phyloP scores from a whole-genome alignment of 2,329 filamentous ascomycete species.

The Balansia obtecta region DNA sequence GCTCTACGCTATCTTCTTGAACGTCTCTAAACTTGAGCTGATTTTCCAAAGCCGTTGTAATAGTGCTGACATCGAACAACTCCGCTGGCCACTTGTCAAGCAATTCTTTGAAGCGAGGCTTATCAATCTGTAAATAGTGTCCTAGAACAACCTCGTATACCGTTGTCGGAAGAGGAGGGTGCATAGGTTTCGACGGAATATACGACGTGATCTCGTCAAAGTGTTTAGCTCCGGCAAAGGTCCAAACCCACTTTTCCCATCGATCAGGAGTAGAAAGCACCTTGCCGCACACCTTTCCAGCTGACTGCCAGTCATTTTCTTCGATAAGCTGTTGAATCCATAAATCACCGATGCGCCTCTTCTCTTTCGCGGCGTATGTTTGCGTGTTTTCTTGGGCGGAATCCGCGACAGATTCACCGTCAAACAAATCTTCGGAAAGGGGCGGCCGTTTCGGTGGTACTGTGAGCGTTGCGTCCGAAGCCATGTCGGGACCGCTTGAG shows the following conservation, averaged over 20 bases:
- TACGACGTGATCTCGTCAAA: slow-evolving; percentile 83
- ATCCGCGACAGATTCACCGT: slow-evolving; percentile 48
- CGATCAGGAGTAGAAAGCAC: slow-evolving; percentile 66
- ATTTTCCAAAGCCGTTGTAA: slow-evolving; percentile 69
- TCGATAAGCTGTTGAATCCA: slow-evolving; percentile 84
- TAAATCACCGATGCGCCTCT: slow-evolving; percentile 77
- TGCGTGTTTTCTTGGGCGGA: slow-evolving; percentile 45
- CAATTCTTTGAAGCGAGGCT: slow-evolving; percentile 62
- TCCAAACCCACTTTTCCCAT: slow-evolving; percentile 96
- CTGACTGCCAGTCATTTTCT: slow-evolving; percentile 60
- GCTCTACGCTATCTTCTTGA: slow-evolving; percentile 62
- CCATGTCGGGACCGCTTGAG: slow-evolving; percentile 26
- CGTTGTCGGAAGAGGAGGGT: slow-evolving; percentile 64
- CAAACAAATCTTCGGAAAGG: slow-evolving; percentile 54
- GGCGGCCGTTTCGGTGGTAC: slow-evolving; percentile 28
- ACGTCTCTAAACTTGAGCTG: slow-evolving; percentile 68
- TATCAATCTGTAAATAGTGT: slow-evolving; percentile 74
- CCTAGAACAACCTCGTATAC: slow-evolving; percentile 84
- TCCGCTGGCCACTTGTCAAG: slow-evolving; percentile 76
- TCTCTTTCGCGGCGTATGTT: slow-evolving; percentile 70
- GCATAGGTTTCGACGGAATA: slow-evolving; percentile 66
- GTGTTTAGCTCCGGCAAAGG: slow-evolving; percentile 72
- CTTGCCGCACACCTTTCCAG: slow-evolving; percentile 69
- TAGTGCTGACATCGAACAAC: slow-evolving; percentile 65
- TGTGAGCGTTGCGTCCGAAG: slow-evolving; percentile 25